phyloP scores from a whole-genome alignment of 805 yeast genomes.

The Schwanniomyces sp. region DNA sequence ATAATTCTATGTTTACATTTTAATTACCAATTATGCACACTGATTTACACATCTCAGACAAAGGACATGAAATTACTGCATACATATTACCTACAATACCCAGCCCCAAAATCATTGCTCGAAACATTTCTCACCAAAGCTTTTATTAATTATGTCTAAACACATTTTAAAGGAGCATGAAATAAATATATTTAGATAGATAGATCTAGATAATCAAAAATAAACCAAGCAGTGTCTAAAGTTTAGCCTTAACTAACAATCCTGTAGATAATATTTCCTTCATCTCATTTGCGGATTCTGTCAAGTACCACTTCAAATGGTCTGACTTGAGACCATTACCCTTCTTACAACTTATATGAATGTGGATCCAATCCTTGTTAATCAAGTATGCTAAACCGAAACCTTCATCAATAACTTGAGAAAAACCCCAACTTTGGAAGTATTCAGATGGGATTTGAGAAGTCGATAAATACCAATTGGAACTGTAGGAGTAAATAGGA shows the following conservation, averaged over 20 bases:
- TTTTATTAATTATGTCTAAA: too few species aligned
- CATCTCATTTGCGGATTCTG: conserved; percentile 79
- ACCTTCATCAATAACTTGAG: conserved; percentile 93
- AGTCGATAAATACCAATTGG: conserved; percentile 84
- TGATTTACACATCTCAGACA: background rate
- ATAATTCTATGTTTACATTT: background rate
- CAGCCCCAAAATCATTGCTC: background rate
- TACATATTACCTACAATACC: background rate
- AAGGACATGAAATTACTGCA: background rate
- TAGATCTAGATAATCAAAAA: background rate
- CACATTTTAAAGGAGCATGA: too few species aligned
- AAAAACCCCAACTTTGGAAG: conserved; percentile 94
- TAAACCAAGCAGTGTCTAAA: conserved; percentile 14
- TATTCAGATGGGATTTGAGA: conserved; percentile 80
- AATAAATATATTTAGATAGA: too few species aligned
- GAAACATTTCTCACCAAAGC: too few species aligned
- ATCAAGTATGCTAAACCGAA: conserved; percentile 93
- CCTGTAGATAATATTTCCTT: conserved; percentile 55
- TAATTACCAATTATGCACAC: background rate
- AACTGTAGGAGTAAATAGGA: conserved; percentile 72
- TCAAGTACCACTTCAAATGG: conserved; percentile 64
- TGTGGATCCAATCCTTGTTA: conserved; percentile 79
- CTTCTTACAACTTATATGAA: conserved; percentile 77
- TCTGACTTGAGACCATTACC: conserved; percentile 58
- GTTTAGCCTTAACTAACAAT: conserved; percentile 39